Evolutionary conservation across 2,329 filamentous ascomycete species (phyloP), one percentile per base, ranked within the genome.

Genomic region (Lanzia echinophila): DNA sequence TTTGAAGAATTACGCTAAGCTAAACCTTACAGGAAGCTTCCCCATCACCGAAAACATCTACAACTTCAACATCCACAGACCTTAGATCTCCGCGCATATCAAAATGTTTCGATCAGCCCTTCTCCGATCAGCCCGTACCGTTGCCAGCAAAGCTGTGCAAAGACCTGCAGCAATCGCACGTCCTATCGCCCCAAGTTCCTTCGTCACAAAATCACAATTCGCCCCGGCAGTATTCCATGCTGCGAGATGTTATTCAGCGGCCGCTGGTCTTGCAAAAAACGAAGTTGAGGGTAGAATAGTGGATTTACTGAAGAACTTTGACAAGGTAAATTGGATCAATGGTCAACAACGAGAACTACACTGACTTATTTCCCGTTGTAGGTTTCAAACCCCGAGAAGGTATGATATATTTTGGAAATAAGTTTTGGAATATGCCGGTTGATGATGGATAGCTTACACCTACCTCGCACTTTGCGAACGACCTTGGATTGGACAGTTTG

Each of bases 401-500:
- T 86, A 80, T 61, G 75, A 55, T 53, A 50, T 24, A 15, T 39
- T 36, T 45, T 20, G 36, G 28, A 13, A 15, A 11, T 15, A 38
- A 44, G 5, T 11, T n/a, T 31, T 44, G 36, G 49, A 45, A 41
- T 31, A 32, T 46, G 53, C 58, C 62, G 69, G 49, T 60, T 60
- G 48, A 61, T 58, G 43, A 38, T 53, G 19, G 36, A 57, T 66
- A 97, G 92, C 89, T 99, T 71, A 89, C 84, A 68, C 75, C 82
- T 60, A 79, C 77, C 51, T 86, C 92, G 56, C 91, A 97, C 82
- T 99, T 99, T 76, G 82, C 90, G 70, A 97, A 96, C 73, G 92
- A 99, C 75, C 87, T 99, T 61, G 94, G 91, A 62, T 79, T 99
- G 68, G 94, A 99, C 79, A 95, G 88, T 76, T 82, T 99, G 73